phyloP scores from a whole-genome alignment of 2,329 filamentous ascomycete genomes.

The Diaporthe caulivora region DNA sequence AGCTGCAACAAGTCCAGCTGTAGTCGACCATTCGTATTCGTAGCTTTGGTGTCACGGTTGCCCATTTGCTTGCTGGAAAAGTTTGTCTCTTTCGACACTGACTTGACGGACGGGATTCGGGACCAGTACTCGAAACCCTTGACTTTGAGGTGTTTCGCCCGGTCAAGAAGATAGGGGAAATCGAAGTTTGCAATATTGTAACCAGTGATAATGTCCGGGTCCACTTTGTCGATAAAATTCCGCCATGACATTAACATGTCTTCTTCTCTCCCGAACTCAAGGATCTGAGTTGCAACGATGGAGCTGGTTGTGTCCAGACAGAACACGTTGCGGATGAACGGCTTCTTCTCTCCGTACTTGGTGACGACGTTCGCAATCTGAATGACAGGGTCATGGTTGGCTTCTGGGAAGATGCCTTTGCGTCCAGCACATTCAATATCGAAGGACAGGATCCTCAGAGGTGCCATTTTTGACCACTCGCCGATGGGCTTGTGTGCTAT shows the following conservation, averaged over 20 bases:
- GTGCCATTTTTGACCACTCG: slow-evolving; percentile 98
- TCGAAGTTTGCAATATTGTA: slow-evolving; percentile 99
- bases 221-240: slow-evolving; percentile 88
- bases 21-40: slow-evolving; percentile 93
- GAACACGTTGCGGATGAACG: slow-evolving; percentile 96
- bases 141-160: slow-evolving; percentile 87
- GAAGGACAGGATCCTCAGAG: slow-evolving; percentile 91
- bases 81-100: slow-evolving; percentile 81
- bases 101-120: slow-evolving; percentile 77
- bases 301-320: slow-evolving; percentile 91
- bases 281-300: slow-evolving; percentile 94
- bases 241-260: slow-evolving; percentile 95
- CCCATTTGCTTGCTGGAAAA: slow-evolving; percentile 99
- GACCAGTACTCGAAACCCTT: slow-evolving; percentile 88
- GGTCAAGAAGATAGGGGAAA: slow-evolving; percentile 93
- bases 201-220: slow-evolving; percentile 97
- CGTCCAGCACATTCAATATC: slow-evolving; percentile 99
- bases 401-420: slow-evolving; percentile 97
- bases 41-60: slow-evolving; percentile 92
- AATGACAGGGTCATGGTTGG: slow-evolving; percentile 92
- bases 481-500: slow-evolving; percentile 90
- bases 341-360: slow-evolving; percentile 92
- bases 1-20: slow-evolving; percentile 96
- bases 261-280: slow-evolving; percentile 84
- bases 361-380: slow-evolving; percentile 98